Evolutionary conservation across 2,329 filamentous ascomycete species (phyloP).

Genomic region (Sclerotinia trifoliorum): DNA sequence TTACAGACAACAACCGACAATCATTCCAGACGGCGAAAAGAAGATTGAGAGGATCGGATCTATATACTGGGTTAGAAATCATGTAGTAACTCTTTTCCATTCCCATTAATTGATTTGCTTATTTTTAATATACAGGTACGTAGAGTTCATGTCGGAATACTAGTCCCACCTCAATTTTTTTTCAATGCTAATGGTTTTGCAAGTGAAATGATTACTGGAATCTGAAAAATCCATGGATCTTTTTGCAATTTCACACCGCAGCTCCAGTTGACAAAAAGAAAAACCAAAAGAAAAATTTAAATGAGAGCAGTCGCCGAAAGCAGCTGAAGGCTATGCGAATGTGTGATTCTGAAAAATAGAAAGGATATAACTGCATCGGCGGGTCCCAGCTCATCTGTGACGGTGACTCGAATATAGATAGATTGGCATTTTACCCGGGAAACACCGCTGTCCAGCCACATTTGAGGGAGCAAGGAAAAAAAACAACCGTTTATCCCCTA

Average conservation of each 20-base stretch:
- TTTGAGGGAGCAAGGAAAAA: not conserved
- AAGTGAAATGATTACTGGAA: not conserved
- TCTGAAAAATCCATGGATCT: not conserved
- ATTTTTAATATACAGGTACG: not conserved
- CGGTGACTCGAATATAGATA: not conserved
- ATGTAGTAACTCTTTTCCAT: not conserved
- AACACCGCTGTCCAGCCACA: too few species aligned
- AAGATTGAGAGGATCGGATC: not conserved
- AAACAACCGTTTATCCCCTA: constrained; percentile 28
- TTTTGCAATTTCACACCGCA: not conserved
- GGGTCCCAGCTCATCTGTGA: not conserved
- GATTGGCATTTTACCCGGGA: not conserved
- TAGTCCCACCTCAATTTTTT: not conserved
- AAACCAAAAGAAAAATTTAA: not conserved
- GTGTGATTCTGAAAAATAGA: not conserved
- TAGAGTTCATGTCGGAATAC: not conserved
- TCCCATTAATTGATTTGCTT: not conserved
- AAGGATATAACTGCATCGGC: not conserved
- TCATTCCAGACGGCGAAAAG: not conserved
- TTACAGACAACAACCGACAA: not conserved
- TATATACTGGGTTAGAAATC: not conserved
- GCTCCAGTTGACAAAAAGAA: not conserved
- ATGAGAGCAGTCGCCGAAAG: not conserved
- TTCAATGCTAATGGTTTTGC: not conserved
- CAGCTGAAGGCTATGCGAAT: not conserved